Conservation (phyloP, 768 basidiomycete species). For the Tremella mesenterica region DNA sequence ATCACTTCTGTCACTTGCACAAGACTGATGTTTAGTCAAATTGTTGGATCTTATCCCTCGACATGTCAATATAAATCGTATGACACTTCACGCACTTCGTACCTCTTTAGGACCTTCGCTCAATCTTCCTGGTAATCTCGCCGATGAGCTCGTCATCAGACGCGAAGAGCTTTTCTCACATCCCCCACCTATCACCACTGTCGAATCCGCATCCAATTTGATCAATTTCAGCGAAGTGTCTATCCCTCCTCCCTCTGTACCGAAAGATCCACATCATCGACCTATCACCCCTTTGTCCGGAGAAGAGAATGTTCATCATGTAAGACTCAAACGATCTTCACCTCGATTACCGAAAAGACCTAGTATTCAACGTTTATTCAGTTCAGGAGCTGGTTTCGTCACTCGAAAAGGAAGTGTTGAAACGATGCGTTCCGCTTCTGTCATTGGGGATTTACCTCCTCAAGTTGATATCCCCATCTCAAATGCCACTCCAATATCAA, state of each 20-base stretch:
- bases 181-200: constrained; percentile 13
- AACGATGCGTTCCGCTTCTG: constrained; percentile 4
- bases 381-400: background rate
- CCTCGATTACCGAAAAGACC: constrained; percentile 22
- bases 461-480: constrained; percentile 21
- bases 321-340: background rate
- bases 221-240: constrained; percentile 30
- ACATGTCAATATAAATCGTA: constrained; percentile 67
- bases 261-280: background rate
- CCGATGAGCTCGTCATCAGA: constrained; percentile 32
- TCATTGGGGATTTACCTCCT: constrained; percentile 25
- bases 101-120: constrained; percentile 69
- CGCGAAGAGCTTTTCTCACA: constrained; percentile 25
- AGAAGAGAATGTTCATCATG: background rate
- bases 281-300: background rate
- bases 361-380: constrained; percentile 24
- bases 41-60: constrained; percentile 67
- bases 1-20: background rate
- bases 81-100: constrained; percentile 82
- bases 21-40: constrained; percentile 14
- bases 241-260: constrained; percentile 5
- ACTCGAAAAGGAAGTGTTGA: constrained; percentile 7
- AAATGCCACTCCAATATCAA: constrained; percentile 14
- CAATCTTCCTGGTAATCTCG: constrained; percentile 34
- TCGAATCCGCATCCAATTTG: constrained; percentile 15